A percentile compares a stretch with the other conserved stretches of the same genome.
phyloP scores from a whole-genome alignment of 352 stramenopile genomes.

The Phytophthora crassamura region DNA sequence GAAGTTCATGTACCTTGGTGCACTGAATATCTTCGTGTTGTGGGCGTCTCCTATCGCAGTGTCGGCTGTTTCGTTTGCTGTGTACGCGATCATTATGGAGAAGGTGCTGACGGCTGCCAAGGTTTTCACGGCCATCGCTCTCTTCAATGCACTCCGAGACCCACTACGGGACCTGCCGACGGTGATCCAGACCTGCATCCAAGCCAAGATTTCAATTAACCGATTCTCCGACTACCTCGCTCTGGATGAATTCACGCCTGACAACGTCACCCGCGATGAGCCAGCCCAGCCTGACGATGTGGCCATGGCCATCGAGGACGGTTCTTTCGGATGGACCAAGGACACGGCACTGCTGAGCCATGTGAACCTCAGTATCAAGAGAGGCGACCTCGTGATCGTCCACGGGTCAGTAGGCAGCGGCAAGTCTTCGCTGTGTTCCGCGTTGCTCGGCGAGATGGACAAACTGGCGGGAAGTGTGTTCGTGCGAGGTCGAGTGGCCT shows the following conservation, averaged over 20 bases:
- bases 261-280: conserved; percentile 30
- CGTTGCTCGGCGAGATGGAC: conserved; percentile 88
- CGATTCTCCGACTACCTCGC: conserved; percentile 49
- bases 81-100: conserved; percentile 49
- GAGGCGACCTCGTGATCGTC: conserved; percentile 62
- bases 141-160: conserved; percentile 55
- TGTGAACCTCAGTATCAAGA: conserved; percentile 48
- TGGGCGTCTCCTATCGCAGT: conserved; percentile 57
- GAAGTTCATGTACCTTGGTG: conserved; percentile 49
- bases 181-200: conserved; percentile 47
- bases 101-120: conserved; percentile 54
- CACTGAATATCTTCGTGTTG: conserved; percentile 62
- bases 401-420: conserved; percentile 54
- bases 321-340: conserved; percentile 45
- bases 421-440: conserved; percentile 65
- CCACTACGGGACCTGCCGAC: conserved; percentile 44
- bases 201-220: conserved; percentile 42
- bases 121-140: conserved; percentile 57
- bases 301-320: conserved; percentile 37
- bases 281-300: conserved; percentile 12
- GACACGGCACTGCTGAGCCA: conserved; percentile 35
- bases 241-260: conserved; percentile 30
- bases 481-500: conserved; percentile 55
- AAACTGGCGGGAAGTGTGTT: conserved; percentile 46
- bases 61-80: conserved; percentile 53